Percentiles rank a stretch among this genome's conserved stretches.
Evolutionary conservation across 495 filamentous ascomycete species (phyloP).

Genomic region (Cairneyella variabilis): DNA sequence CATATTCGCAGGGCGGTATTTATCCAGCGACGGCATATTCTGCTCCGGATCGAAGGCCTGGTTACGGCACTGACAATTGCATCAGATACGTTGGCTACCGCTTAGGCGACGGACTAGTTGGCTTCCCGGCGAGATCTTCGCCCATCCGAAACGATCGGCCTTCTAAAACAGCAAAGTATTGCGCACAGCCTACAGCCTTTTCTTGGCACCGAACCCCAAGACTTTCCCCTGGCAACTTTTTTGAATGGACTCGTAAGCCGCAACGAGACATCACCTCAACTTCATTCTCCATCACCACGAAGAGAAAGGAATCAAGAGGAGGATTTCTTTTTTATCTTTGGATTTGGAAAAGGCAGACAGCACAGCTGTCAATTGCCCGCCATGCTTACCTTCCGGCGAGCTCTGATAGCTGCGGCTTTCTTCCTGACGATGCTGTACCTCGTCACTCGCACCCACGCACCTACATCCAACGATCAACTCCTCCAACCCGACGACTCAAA

Average conservation of each 20-base stretch:
- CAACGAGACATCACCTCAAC: too few relatives aligned
- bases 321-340: background rate
- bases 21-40: too few relatives aligned
- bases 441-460: constrained; percentile 57
- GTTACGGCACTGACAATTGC: too few relatives aligned
- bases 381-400: constrained; percentile 64
- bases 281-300: too few relatives aligned
- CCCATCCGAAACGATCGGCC: constrained; percentile 6
- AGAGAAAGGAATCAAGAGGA: too few relatives aligned
- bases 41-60: too few relatives aligned
- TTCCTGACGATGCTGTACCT: constrained; percentile 69
- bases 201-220: constrained; percentile 7
- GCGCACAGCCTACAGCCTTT: too few relatives aligned
- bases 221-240: constrained; percentile 12
- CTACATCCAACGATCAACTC: constrained; percentile 34
- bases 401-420: constrained; percentile 62
- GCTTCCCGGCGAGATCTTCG: background rate
- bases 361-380: constrained; percentile 11
- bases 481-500: constrained; percentile 19
- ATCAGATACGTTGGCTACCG: too few relatives aligned
- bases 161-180: background rate
- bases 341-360: background rate
- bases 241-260: too few relatives aligned
- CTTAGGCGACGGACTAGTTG: background rate
- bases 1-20: too few relatives aligned